These are phyloP conservation scores for Martiniozyma asiatica DNA, from an alignment of 1,139 yeast species.

Conservation along the genomic window DNA sequence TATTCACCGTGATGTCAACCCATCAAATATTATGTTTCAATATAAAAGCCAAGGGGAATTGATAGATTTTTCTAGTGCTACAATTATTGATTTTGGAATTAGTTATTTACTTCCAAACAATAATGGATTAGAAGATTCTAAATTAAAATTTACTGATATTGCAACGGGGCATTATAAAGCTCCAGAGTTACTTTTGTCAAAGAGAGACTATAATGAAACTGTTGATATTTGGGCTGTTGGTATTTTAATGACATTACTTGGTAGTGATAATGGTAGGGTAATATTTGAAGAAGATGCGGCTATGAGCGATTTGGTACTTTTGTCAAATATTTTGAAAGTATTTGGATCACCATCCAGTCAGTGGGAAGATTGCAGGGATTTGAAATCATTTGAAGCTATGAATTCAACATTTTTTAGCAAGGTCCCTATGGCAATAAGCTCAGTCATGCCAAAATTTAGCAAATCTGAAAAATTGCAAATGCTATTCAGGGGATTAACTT, in stretches of 20 bases:
- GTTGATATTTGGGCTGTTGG: slow-evolving; percentile 82
- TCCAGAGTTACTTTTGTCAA: slow-evolving; percentile 71
- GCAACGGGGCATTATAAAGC: slow-evolving; percentile 72
- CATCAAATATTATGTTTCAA: background rate
- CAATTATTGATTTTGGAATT: slow-evolving; percentile 73
- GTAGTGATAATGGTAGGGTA: slow-evolving; percentile 34
- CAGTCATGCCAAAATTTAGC: slow-evolving; percentile 24
- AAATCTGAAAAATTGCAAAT: background rate
- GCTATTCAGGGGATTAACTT: slow-evolving; percentile 1
- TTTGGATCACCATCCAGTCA: slow-evolving; percentile 59
- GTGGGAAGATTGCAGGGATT: slow-evolving; percentile 35
- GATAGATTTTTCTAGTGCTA: slow-evolving; percentile 16
- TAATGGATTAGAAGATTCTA: slow-evolving; percentile 32
- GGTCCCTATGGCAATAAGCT: slow-evolving; percentile 22
- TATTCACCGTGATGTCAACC: slow-evolving; percentile 41
- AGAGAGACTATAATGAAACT: slow-evolving; percentile 43
- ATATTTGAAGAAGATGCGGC: slow-evolving; percentile 29
- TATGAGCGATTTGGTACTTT: slow-evolving; percentile 52
- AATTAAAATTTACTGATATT: slow-evolving; percentile 53
- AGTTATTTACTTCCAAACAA: slow-evolving; percentile 32
- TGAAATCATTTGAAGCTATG: slow-evolving; percentile 29
- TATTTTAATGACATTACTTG: slow-evolving; percentile 50
- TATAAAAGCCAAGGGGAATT: background rate
- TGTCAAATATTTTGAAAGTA: slow-evolving; percentile 45
- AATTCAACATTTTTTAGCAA: slow-evolving; percentile 24